These are phyloP conservation scores for Colletotrichum sp. DNA, from an alignment of 2,329 filamentous ascomycete genomes.

Conservation along the genomic window DNA sequence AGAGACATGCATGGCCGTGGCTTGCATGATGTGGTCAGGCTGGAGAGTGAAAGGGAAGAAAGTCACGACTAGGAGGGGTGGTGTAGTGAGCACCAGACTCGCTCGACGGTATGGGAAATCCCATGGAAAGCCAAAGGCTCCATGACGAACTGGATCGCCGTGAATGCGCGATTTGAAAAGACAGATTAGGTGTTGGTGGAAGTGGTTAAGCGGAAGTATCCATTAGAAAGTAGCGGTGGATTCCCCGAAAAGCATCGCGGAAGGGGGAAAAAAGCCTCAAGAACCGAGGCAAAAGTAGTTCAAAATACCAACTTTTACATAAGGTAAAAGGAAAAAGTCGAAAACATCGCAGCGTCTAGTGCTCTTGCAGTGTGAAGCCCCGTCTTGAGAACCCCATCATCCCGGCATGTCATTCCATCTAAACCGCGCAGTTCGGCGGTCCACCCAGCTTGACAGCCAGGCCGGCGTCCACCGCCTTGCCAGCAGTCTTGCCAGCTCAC, in stretches of 20 bases:
- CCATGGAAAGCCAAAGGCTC: neutral
- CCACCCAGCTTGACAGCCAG: neutral
- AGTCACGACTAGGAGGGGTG: neutral
- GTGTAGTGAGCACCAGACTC: neutral
- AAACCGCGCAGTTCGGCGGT: neutral
- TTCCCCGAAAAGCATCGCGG: neutral
- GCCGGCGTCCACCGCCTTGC: neutral
- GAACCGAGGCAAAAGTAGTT: neutral
- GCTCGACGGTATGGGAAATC: neutral
- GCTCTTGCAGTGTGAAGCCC: neutral
- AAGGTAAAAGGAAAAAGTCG: neutral
- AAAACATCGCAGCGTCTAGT: neutral
- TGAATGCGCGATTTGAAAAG: neutral
- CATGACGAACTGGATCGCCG: neutral
- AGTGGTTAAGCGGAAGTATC: neutral
- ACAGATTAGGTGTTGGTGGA: neutral
- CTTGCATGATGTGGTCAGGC: conserved; percentile 15
- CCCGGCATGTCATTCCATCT: neutral
- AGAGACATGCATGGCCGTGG: conserved; percentile 13
- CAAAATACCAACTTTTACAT: neutral
- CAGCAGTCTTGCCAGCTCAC: neutral
- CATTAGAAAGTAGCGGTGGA: neutral
- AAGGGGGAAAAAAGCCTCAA: neutral
- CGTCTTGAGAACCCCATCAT: neutral
- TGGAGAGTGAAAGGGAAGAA: neutral